Conservation (phyloP, 1,139 yeast species). For the Blastobotrys illinoisensis region DNA sequence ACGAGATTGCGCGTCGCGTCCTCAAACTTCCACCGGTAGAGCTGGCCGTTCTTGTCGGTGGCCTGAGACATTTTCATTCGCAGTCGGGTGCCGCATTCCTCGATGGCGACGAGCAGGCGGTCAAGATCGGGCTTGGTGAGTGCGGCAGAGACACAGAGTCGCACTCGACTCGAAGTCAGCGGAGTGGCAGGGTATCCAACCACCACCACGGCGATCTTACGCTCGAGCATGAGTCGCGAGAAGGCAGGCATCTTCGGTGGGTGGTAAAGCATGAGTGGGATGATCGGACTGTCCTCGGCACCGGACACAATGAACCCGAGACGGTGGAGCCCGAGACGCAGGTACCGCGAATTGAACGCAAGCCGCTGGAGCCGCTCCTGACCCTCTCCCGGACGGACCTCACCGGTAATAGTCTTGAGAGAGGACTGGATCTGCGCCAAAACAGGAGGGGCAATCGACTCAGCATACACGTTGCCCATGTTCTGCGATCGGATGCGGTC, state of each 20-base stretch:
- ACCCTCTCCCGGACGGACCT: conserved; percentile 89
- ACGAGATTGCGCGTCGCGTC: conserved; percentile 72
- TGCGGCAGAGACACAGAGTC: conserved; percentile 89
- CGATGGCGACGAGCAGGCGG: conserved; percentile 61
- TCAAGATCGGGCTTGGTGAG: conserved; percentile 93
- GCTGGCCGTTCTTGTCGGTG: conserved; percentile 37
- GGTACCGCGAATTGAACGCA: conserved; percentile 91
- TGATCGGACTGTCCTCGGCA: conserved; percentile 93
- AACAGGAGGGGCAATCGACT: conserved; percentile 85
- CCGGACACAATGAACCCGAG: conserved; percentile 93
- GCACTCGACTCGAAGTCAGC: conserved; percentile 78
- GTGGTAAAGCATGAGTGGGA: conserved; percentile 78
- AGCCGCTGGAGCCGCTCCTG: conserved; percentile 83
- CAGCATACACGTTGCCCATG: conserved; percentile 73
- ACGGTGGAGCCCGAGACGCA: conserved; percentile 83
- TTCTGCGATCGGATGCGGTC: conserved; percentile 70
- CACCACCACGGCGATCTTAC: conserved; percentile 87
- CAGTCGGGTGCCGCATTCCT: conserved; percentile 73
- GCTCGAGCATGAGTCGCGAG: conserved; percentile 71
- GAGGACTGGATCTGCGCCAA: conserved; percentile 83
- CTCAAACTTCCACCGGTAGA: conserved; percentile 72
- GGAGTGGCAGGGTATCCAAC: conserved; percentile 99
- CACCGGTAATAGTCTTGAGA: conserved; percentile 71
- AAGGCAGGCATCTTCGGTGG: conserved; percentile 95
- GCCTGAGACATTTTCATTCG: conserved; percentile 61